Conservation (phyloP, 305 asterid genomes). For the Stenogyne calaminthoides region DNA sequence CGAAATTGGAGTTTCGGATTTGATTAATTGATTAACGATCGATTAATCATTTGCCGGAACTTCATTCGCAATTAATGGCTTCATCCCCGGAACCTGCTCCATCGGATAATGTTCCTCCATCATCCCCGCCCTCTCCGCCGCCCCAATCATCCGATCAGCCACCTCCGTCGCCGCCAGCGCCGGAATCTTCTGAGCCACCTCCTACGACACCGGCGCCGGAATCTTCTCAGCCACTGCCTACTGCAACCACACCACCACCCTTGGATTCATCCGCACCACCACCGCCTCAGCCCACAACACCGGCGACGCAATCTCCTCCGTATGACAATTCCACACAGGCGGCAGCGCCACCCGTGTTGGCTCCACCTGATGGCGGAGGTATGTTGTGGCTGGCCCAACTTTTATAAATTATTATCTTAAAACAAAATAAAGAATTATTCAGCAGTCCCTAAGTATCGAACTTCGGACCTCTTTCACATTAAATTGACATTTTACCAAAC, state of each 20-base stretch:
- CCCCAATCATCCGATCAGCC: slow-evolving; percentile 1
- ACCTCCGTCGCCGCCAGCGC: no score
- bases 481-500: no score
- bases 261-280: slow-evolving; percentile 10
- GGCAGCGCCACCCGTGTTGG: slow-evolving; percentile 10
- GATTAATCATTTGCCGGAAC: slow-evolving; percentile 23
- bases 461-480: no score
- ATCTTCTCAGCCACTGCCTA: slow-evolving; percentile 16
- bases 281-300: slow-evolving; percentile 24
- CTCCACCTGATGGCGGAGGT: slow-evolving; percentile 16
- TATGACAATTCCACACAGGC: not conserved
- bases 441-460: no score
- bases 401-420: no score
- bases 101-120: slow-evolving; percentile 2
- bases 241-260: slow-evolving; percentile 16
- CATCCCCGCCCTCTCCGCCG: slow-evolving; percentile 12
- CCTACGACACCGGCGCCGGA: slow-evolving; percentile 22
- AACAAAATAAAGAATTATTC: no score
- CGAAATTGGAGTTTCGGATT: slow-evolving; percentile 27
- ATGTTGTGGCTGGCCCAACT: no score
- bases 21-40: slow-evolving; percentile 12
- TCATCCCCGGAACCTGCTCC: slow-evolving; percentile 39
- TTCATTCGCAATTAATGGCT: slow-evolving; percentile 33
- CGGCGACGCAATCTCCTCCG: slow-evolving; percentile 7
- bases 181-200: no score